These are phyloP conservation scores for Aechmea fasciata DNA, from an alignment of 176 grass and related monocot species.

Conservation along the genomic window DNA sequence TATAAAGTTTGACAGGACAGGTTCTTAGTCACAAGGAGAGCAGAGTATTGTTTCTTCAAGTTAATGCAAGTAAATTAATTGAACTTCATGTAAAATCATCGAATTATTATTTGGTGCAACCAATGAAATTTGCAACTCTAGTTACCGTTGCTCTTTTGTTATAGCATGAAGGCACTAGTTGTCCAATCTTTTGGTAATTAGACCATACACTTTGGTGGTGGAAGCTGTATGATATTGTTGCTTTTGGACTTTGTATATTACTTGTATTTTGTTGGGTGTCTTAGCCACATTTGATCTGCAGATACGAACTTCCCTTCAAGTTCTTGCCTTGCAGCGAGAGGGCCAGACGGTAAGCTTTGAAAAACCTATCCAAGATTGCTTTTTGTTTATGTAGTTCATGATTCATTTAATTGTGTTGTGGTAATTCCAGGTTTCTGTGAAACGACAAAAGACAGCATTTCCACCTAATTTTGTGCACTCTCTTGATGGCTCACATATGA, in stretches of 20 bases:
- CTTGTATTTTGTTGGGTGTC: background rate
- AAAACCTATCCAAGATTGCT: background rate
- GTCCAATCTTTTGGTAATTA: background rate
- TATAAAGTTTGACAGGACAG: too few relatives aligned
- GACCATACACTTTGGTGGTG: background rate
- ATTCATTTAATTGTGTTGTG: slow-evolving; percentile 19
- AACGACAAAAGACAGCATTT: slow-evolving; percentile 73
- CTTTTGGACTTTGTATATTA: background rate
- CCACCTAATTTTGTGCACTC: slow-evolving; percentile 98
- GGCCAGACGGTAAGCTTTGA: slow-evolving; percentile 46
- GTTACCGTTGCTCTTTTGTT: too few relatives aligned
- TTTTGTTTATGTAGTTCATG: background rate
- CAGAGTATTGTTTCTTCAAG: too few relatives aligned
- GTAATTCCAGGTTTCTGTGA: slow-evolving; percentile 52
- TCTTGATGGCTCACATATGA: slow-evolving; percentile 98
- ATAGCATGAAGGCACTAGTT: too few relatives aligned
- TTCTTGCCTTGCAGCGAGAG: slow-evolving; percentile 50
- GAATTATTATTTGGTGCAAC: too few relatives aligned
- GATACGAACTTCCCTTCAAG: slow-evolving; percentile 78
- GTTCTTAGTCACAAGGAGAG: too few relatives aligned
- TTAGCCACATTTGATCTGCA: slow-evolving; percentile 11
- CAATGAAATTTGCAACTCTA: too few relatives aligned
- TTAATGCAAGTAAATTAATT: too few relatives aligned
- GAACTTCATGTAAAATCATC: too few relatives aligned
- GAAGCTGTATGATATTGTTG: background rate